Conservation (phyloP, 225 moss, liverwort and hornwort genomes). For the Neckera pumila region DNA sequence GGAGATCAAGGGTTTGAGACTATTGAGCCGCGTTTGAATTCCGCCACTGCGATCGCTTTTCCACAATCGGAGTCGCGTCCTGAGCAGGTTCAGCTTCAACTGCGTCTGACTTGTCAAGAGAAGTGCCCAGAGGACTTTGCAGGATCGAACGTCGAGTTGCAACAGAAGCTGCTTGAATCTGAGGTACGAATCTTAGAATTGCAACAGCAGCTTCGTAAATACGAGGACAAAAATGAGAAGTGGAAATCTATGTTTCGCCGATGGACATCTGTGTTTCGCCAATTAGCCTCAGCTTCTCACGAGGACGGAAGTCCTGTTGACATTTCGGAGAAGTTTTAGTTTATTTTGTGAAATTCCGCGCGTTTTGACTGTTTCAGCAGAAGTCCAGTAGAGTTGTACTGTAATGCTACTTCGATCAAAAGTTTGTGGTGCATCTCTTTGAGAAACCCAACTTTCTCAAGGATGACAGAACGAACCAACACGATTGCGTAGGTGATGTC, state of each 20-base stretch:
- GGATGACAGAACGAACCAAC: neutral
- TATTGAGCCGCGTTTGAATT: no score
- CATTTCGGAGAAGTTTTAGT: neutral
- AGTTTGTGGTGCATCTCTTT: neutral
- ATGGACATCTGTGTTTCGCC: neutral
- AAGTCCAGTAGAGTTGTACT: neutral
- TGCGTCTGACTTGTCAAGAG: no score
- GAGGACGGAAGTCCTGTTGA: neutral
- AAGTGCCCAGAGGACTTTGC: no score
- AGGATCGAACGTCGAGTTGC: no score
- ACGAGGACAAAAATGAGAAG: neutral
- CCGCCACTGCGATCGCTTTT: neutral
- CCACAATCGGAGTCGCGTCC: neutral
- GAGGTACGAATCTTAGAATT: neutral
- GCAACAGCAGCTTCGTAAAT: neutral
- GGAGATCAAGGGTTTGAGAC: no score
- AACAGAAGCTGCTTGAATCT: no score
- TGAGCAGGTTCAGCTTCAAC: neutral
- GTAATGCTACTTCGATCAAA: neutral
- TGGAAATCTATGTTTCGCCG: neutral
- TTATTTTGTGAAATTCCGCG: fast-evolving
- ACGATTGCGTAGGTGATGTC: neutral
- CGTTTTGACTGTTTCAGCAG: neutral
- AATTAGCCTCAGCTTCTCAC: neutral
- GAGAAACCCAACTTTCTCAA: neutral